These are phyloP conservation scores for Magnaporthales sp. DNA, from an alignment of 2,329 filamentous ascomycete genomes.

Conservation along the genomic window DNA sequence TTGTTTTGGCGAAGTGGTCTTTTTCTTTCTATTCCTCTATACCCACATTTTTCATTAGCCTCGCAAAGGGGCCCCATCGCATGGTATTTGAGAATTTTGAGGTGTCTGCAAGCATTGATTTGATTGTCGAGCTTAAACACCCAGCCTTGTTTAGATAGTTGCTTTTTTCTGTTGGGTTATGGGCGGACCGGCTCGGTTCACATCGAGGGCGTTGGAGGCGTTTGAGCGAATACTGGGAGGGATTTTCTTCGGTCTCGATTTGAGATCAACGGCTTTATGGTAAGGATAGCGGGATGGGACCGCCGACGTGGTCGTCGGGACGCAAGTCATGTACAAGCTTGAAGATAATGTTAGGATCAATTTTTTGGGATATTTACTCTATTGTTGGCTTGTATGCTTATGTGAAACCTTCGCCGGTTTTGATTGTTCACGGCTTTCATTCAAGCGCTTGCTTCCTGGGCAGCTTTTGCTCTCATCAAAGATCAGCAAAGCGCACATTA, in stretches of 20 bases:
- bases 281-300: neutral
- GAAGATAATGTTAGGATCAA: neutral
- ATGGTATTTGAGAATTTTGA: neutral
- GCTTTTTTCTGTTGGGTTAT: neutral
- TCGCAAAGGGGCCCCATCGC: neutral
- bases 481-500: neutral
- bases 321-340: neutral
- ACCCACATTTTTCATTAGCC: neutral
- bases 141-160: neutral
- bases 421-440: neutral
- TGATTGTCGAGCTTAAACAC: neutral
- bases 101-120: neutral
- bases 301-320: neutral
- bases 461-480: neutral
- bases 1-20: conserved; percentile 11
- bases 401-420: neutral
- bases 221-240: neutral
- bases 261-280: neutral
- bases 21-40: neutral
- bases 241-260: neutral
- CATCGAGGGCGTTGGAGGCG: neutral
- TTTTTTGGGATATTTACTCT: neutral
- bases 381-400: neutral
- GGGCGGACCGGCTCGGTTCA: neutral
- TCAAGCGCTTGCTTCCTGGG: neutral